Conservation (phyloP, 2,329 filamentous ascomycete species). For the Neofusicoccum kwambonambiense region DNA sequence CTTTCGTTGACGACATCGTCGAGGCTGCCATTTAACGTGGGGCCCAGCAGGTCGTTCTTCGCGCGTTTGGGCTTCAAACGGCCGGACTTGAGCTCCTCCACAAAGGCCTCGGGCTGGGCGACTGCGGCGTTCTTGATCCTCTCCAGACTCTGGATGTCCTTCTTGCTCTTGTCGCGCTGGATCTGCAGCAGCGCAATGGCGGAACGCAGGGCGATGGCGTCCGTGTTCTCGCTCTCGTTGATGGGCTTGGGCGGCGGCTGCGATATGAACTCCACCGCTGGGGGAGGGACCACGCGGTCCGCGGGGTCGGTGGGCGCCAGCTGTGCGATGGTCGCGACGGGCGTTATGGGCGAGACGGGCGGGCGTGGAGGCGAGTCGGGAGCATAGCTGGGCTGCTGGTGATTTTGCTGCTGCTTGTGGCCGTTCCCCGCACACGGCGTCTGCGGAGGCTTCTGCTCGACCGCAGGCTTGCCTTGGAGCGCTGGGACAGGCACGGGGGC, state of each 20-base stretch:
- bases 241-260: constrained; percentile 47
- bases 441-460: not conserved
- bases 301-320: constrained; percentile 31
- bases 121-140: constrained; percentile 69
- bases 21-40: constrained; percentile 36
- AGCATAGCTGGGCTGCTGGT: not conserved
- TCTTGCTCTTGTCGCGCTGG: constrained; percentile 73
- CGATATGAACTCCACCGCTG: constrained; percentile 37
- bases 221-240: constrained; percentile 63
- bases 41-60: constrained; percentile 35
- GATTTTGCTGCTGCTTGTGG: not conserved
- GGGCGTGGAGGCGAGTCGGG: constrained; percentile 23
- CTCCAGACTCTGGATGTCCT: constrained; percentile 71
- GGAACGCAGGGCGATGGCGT: constrained; percentile 81
- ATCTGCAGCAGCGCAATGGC: constrained; percentile 85
- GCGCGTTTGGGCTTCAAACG: constrained; percentile 40
- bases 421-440: constrained; percentile 7
- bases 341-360: constrained; percentile 42
- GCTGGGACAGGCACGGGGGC: not conserved
- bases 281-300: constrained; percentile 22
- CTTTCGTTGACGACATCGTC: constrained; percentile 26
- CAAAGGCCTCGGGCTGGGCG: constrained; percentile 69
- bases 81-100: constrained; percentile 64
- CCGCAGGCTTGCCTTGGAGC: not conserved
- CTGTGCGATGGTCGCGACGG: constrained; percentile 34